phyloP scores from a whole-genome alignment of 1,284 basidiomycete species.

The Caloboletus firmus region DNA sequence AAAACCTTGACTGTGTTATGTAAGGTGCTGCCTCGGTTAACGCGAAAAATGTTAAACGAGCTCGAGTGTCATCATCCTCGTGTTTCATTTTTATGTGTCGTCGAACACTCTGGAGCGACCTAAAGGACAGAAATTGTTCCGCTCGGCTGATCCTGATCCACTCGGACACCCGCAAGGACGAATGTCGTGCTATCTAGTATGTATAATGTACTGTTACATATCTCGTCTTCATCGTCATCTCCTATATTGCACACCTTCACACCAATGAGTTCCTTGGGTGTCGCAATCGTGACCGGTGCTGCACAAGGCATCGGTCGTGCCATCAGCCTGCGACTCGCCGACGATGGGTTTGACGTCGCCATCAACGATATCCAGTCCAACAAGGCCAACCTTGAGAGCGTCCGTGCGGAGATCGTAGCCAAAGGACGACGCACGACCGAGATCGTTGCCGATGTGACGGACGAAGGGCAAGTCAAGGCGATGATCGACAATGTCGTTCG shows the following conservation, averaged over 20 bases:
- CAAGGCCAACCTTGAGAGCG: slow-evolving; percentile 24
- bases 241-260: background rate
- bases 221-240: background rate
- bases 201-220: too few species aligned
- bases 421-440: slow-evolving; percentile 30
- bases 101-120: background rate
- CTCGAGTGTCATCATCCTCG: too few species aligned
- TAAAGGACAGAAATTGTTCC: background rate
- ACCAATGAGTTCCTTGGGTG: background rate
- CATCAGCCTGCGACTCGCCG: slow-evolving; percentile 42
- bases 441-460: slow-evolving; percentile 37
- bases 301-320: slow-evolving; percentile 45
- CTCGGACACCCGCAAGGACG: background rate
- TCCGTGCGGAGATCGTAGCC: slow-evolving; percentile 35
- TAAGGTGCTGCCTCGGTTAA: too few species aligned
- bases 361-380: slow-evolving; percentile 40
- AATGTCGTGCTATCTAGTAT: background rate
- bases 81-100: background rate
- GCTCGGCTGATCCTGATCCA: background rate
- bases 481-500: slow-evolving; percentile 32
- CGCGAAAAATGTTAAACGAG: too few species aligned
- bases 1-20: too few species aligned
- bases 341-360: slow-evolving; percentile 43
- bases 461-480: slow-evolving; percentile 38
- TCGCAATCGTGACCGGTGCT: slow-evolving; percentile 41